Evolutionary conservation across 1,139 yeast genomes (phyloP).

Genomic region (Yamadazyma triangularis): DNA sequence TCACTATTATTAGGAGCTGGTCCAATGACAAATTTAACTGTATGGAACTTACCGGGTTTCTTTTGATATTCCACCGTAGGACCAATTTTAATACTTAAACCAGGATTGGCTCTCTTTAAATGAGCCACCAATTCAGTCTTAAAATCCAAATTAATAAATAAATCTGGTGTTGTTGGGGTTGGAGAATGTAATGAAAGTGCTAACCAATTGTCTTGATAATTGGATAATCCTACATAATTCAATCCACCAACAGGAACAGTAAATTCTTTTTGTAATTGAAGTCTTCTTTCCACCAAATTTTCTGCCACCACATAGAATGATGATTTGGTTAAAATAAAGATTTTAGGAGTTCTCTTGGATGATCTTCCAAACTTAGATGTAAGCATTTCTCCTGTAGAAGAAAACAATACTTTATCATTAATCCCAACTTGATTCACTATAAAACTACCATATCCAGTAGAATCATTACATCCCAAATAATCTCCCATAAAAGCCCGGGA

Average conservation of each 20-base stretch:
- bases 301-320: constrained; percentile 70
- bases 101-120: constrained; percentile 58
- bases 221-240: constrained; percentile 63
- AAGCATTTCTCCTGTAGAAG: constrained; percentile 75
- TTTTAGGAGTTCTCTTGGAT: constrained; percentile 70
- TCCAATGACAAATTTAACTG: constrained; percentile 64
- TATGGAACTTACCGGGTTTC: constrained; percentile 80
- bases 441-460: constrained; percentile 67
- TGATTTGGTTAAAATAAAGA: constrained; percentile 62
- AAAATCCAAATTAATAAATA: constrained; percentile 72
- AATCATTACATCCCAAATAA: constrained; percentile 78
- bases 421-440: constrained; percentile 65
- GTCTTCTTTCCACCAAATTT: constrained; percentile 65
- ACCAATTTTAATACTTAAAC: constrained; percentile 61
- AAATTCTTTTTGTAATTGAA: constrained; percentile 63
- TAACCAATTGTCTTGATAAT: constrained; percentile 88
- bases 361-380: constrained; percentile 91
- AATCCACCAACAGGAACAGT: constrained; percentile 59
- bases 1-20: constrained; percentile 58
- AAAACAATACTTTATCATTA: constrained; percentile 67
- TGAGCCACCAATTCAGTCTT: constrained; percentile 88
- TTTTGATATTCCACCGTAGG: constrained; percentile 78
- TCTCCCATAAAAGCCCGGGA: constrained; percentile 94
- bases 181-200: constrained; percentile 58
- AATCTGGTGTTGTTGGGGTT: constrained; percentile 64